A percentile compares a stretch with the other conserved stretches of the same genome.
Conservation (phyloP, 2,329 filamentous ascomycete species). For the Colletotrichum coccodes region DNA sequence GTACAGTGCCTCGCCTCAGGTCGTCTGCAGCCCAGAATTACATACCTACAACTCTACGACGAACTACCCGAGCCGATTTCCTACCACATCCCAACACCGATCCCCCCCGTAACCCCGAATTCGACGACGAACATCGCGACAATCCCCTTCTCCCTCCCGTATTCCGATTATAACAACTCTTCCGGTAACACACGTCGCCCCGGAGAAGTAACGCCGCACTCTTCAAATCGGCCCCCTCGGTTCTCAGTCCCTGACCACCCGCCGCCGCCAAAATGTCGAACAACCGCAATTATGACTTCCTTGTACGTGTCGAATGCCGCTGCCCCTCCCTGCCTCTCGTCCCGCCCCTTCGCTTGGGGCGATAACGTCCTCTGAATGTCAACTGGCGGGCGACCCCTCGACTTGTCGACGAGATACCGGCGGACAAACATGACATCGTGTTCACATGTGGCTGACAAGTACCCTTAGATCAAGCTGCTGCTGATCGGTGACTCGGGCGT, state of each 20-base stretch:
- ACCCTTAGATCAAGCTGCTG: constrained; percentile 87
- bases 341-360: constrained; percentile 1
- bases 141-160: background rate
- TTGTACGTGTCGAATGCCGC: constrained; percentile 70
- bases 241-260: constrained; percentile 27
- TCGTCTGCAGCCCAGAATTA: constrained; percentile 21
- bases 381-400: background rate
- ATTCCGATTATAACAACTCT: constrained; percentile 2
- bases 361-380: background rate
- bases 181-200: background rate
- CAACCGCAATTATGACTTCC: constrained; percentile 98
- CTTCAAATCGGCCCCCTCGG: constrained; percentile 23
- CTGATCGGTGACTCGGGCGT: constrained; percentile 97
- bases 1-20: constrained; percentile 27
- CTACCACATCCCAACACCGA: constrained; percentile 18
- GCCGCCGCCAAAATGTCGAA: constrained; percentile 78
- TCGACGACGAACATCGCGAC: constrained; percentile 28
- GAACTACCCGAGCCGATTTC: constrained; percentile 14
- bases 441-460: constrained; percentile 34
- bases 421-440: constrained; percentile 28
- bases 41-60: constrained; percentile 20
- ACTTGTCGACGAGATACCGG: constrained; percentile 2
- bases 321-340: constrained; percentile 34
- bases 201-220: background rate
- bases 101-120: constrained; percentile 18